phyloP scores from a whole-genome alignment of 2,329 filamentous ascomycete genomes.

The Diplodia mutila region DNA sequence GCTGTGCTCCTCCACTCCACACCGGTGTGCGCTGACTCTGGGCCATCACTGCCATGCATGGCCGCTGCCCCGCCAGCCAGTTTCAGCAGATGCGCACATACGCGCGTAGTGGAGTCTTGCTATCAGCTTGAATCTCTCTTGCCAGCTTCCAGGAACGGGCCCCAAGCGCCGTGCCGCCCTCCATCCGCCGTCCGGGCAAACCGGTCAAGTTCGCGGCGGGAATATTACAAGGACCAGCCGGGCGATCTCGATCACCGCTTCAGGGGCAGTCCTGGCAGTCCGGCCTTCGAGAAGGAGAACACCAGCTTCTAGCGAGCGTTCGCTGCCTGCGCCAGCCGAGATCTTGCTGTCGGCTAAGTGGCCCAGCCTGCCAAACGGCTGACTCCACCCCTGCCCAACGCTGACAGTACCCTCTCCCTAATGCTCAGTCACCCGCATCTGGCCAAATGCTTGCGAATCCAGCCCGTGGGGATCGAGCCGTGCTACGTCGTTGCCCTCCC shows the following conservation, averaged over 20 bases:
- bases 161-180: constrained; percentile 1
- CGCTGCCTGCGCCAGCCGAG: constrained; percentile 19
- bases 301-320: constrained; percentile 21
- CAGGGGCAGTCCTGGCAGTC: constrained; percentile 21
- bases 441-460: constrained; percentile 18
- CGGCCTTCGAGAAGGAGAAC: constrained; percentile 23
- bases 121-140: constrained; percentile 15
- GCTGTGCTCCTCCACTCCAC: constrained; percentile 2
- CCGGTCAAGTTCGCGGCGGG: constrained; percentile 20
- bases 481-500: not conserved
- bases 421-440: constrained; percentile 21
- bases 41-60: constrained; percentile 20
- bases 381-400: constrained; percentile 21
- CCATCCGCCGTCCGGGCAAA: constrained; percentile 10
- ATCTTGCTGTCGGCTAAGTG: constrained; percentile 23
- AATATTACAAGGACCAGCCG: constrained; percentile 22
- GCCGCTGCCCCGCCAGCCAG: constrained; percentile 13
- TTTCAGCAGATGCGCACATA: constrained; percentile 11
- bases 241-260: constrained; percentile 24
- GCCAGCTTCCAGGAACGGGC: constrained; percentile 13
- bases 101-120: constrained; percentile 10
- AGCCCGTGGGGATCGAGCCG: constrained; percentile 8
- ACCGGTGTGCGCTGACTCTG: constrained; percentile 18
- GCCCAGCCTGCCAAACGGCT: not conserved
- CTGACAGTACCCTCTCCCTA: constrained; percentile 20